These are phyloP conservation scores for Penicillium pulvis DNA, from an alignment of 495 filamentous ascomycete species.

Conservation along the genomic window DNA sequence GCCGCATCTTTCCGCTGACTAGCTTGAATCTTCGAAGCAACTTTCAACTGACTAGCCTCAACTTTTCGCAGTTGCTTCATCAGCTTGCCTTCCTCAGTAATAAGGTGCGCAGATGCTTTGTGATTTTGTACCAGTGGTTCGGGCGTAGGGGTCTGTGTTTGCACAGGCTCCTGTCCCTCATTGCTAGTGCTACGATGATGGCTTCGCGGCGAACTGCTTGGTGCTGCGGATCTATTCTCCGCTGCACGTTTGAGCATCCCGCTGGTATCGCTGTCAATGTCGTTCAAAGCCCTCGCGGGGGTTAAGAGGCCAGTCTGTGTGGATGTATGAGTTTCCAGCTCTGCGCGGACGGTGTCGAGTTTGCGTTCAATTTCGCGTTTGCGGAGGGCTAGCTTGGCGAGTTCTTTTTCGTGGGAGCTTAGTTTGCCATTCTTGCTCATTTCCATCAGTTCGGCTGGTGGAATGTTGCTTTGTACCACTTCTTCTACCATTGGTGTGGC, in stretches of 20 bases:
- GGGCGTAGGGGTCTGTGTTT: conserved; percentile 12
- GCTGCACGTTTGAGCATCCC: conserved; percentile 33
- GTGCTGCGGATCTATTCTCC: conserved; percentile 63
- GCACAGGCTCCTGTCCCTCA: conserved; percentile 13
- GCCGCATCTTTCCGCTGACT: conserved; percentile 55
- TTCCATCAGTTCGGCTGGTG: conserved; percentile 29
- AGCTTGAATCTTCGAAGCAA: conserved; percentile 46
- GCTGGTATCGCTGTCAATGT: conserved; percentile 47
- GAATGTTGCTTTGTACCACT: conserved; percentile 25
- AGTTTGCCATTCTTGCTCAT: conserved; percentile 37
- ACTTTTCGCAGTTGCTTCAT: conserved; percentile 42
- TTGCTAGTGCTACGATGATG: conserved; percentile 14
- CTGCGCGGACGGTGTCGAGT: conserved; percentile 50
- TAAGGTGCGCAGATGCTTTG: conserved; percentile 35
- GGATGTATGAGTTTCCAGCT: conserved; percentile 44
- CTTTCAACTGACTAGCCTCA: conserved; percentile 42
- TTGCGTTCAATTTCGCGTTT: conserved; percentile 72
- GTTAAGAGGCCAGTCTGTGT: conserved; percentile 19
- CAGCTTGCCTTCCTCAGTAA: conserved; percentile 40
- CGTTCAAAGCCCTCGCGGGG: conserved; percentile 27
- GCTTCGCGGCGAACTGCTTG: conserved; percentile 59
- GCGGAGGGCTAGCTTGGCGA: conserved; percentile 71
- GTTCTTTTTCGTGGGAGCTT: conserved; percentile 68
- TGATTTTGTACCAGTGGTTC: conserved; percentile 24
- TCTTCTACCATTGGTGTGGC: conserved; percentile 25